These are phyloP conservation scores for Kurtzmaniella cleridarum DNA, from an alignment of 805 yeast species.

Conservation along the genomic window DNA sequence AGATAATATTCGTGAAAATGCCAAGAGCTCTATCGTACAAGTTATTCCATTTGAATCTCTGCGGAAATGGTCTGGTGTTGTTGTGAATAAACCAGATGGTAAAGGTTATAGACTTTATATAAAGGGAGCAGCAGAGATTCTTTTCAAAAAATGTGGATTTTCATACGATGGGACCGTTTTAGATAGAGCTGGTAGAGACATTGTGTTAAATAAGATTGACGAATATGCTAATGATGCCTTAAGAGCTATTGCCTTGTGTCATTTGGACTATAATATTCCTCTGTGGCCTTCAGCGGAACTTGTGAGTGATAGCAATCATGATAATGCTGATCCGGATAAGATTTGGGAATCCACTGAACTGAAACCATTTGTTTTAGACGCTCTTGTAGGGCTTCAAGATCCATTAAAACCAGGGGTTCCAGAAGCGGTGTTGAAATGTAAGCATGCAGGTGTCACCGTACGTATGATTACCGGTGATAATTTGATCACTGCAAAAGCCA, in stretches of 20 bases:
- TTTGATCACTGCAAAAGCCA: slow-evolving; percentile 84
- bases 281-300: slow-evolving; percentile 63
- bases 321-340: slow-evolving; percentile 20
- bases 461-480: slow-evolving; percentile 99
- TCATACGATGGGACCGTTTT: slow-evolving; percentile 22
- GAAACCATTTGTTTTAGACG: slow-evolving; percentile 48
- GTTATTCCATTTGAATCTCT: slow-evolving; percentile 87
- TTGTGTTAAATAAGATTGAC: slow-evolving; percentile 32
- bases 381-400: slow-evolving; percentile 89
- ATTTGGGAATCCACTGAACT: slow-evolving; percentile 19
- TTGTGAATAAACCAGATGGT: slow-evolving; percentile 40
- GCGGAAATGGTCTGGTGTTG: slow-evolving; percentile 88
- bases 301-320: slow-evolving; percentile 6
- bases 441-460: slow-evolving; percentile 87
- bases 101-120: slow-evolving; percentile 56
- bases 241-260: slow-evolving; percentile 86
- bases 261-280: slow-evolving; percentile 52
- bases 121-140: slow-evolving; percentile 94
- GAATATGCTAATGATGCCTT: slow-evolving; percentile 72
- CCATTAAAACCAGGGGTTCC: slow-evolving; percentile 88
- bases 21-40: slow-evolving; percentile 45
- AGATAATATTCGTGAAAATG: slow-evolving; percentile 29
- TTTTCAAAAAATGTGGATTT: slow-evolving; percentile 55
- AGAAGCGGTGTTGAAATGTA: slow-evolving; percentile 84
- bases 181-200: slow-evolving; percentile 24